Evolutionary conservation across 176 grass and related monocot species (phyloP).

Genomic region (Oryza punctata): DNA sequence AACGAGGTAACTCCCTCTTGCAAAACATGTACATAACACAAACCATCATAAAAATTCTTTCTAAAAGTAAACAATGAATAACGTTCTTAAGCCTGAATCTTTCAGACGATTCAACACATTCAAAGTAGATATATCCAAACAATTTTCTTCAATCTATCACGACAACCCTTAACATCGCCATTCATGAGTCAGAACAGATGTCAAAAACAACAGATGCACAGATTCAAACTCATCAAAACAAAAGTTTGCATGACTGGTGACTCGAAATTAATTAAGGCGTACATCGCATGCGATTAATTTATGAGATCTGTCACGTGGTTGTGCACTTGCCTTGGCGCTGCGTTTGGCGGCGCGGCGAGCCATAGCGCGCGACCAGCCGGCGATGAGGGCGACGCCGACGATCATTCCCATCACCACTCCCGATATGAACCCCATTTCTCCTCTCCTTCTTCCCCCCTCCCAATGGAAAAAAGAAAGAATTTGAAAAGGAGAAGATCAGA

Average conservation of each 20-base stretch:
- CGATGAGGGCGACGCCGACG: slow-evolving; percentile 74
- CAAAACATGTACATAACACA: neutral
- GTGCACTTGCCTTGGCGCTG: slow-evolving; percentile 49
- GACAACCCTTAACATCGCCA: neutral
- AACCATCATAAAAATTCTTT: neutral
- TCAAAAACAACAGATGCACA: neutral
- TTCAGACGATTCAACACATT: slow-evolving; percentile 15
- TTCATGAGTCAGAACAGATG: neutral
- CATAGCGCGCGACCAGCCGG: slow-evolving; percentile 74
- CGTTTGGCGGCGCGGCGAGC: slow-evolving; percentile 64
- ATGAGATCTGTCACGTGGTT: neutral
- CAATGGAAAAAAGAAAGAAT: neutral
- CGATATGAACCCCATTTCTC: slow-evolving; percentile 79
- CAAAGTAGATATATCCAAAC: neutral
- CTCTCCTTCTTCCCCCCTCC: neutral
- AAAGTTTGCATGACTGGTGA: neutral
- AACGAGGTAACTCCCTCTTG: neutral
- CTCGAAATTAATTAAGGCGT: slow-evolving; percentile 15
- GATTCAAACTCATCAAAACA: neutral
- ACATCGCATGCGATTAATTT: neutral
- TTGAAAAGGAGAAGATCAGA: neutral
- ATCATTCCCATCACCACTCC: slow-evolving; percentile 78
- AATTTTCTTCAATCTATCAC: neutral
- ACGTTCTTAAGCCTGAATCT: neutral
- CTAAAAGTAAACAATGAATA: neutral